Base-by-base conservation (phyloP, 2,329 filamentous ascomycete genomes). In the Rachicladosporium sp. region DNA sequence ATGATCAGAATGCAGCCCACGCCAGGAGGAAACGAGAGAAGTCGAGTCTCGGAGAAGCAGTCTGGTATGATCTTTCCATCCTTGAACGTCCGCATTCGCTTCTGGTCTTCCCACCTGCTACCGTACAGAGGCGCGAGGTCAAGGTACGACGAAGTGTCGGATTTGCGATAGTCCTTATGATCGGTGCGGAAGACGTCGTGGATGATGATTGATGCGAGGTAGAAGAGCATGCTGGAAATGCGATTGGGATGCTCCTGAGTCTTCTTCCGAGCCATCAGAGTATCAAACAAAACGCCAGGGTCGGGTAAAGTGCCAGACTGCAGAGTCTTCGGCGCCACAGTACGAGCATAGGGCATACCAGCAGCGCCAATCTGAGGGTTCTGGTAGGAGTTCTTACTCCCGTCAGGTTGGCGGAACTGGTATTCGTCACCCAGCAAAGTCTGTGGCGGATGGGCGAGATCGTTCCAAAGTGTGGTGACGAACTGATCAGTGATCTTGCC, bases 171-270 rank as follows among this genome's bases (percentile, higher is more conserved):
- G 55, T 86, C 76, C 4, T 63, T 64, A 19, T 75, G 73, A 49
- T 73, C 74, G 2, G 79, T 82, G 30, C 74, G 69, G 59, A 83
- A 83, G 36, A 79, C 62, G 51, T 80, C 76, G 61, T 66, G 60
- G 35, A 69, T 70, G 50, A 71, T 70, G 50, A 88, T 80, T 5
- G 79, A 76, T 0, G 81, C 82, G 33, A 83, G 65, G 47, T 86
- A 85, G 57, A 84, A 85, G 10, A 88, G 64, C 62, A 85, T 76
- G 49, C 77, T 80, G 0, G 80, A 86, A 31, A 87, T 76, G n/a
- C 75, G 72, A 37, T 80, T 80, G 0, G 79, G 77, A 54, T 85
- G 82, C 40, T 76, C 66, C 44, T 74, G 69, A 44, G 75, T 74
- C n/a, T 68, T 60, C 43, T 71, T 69, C 19, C 80, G 71, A 10